A percentile compares a stretch with the other conserved stretches of the same genome.
Evolutionary conservation across 441 rosid species (phyloP).

Genomic region (Eruca vesicaria): DNA sequence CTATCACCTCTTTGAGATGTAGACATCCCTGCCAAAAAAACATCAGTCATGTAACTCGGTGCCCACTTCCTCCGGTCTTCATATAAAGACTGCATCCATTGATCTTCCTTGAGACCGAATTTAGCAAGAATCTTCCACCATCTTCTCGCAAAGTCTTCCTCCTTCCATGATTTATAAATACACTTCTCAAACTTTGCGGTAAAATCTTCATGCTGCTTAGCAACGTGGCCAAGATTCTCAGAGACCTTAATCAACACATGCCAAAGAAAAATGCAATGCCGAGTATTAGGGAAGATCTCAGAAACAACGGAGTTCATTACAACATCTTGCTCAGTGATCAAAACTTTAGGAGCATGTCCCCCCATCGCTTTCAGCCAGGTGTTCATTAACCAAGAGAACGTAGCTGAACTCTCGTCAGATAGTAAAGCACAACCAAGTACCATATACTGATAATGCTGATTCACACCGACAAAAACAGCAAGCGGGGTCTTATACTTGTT

Average conservation of each 20-base stretch:
- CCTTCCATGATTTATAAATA: conserved; percentile 76
- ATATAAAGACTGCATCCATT: conserved; percentile 56
- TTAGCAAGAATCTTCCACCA: conserved; percentile 75
- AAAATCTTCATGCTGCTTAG: conserved; percentile 61
- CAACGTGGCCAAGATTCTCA: conserved; percentile 62
- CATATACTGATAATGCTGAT: conserved; percentile 80
- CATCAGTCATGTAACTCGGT: conserved; percentile 62
- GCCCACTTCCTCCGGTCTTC: conserved; percentile 79
- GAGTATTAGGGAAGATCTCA: conserved; percentile 54
- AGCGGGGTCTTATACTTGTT: conserved; percentile 84
- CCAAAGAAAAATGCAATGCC: conserved; percentile 78
- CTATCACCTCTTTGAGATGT: conserved; percentile 69
- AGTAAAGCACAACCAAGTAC: conserved; percentile 80
- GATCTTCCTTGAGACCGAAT: conserved; percentile 66
- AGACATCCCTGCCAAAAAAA: conserved; percentile 78
- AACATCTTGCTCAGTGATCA: conserved; percentile 66
- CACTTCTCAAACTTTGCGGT: conserved; percentile 78
- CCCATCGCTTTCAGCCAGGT: conserved; percentile 84
- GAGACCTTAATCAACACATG: conserved; percentile 60
- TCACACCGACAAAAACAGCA: conserved; percentile 73
- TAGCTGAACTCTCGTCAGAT: conserved; percentile 62
- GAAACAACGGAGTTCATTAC: conserved; percentile 51
- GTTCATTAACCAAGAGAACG: conserved; percentile 78
- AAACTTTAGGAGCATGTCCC: conserved; percentile 68
- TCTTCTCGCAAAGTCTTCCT: conserved; percentile 66